phyloP scores from a whole-genome alignment of 2,329 filamentous ascomycete species.

The Dactylellina parvicollis region DNA sequence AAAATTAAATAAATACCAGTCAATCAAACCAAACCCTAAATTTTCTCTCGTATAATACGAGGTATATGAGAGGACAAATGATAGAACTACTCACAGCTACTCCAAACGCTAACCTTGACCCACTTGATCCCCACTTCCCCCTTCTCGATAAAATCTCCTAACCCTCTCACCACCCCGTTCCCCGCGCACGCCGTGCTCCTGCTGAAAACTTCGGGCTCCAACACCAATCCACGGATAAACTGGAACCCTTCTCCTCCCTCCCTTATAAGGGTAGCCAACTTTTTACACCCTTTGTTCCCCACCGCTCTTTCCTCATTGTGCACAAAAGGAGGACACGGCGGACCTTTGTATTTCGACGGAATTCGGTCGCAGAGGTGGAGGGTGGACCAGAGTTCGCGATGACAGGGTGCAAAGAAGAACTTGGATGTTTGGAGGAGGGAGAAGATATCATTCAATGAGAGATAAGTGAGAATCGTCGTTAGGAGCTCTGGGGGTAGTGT shows the following conservation, averaged over 20 bases:
- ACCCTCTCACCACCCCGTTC: slow-evolving; percentile 29
- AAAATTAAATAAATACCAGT: no score
- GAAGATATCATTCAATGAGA: slow-evolving; percentile 26
- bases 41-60: neutral
- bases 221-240: slow-evolving; percentile 29
- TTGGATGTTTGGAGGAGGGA: slow-evolving; percentile 42
- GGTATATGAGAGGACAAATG: neutral
- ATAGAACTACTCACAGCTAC: slow-evolving; percentile 33
- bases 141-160: slow-evolving; percentile 28
- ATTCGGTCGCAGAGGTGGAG: slow-evolving; percentile 48
- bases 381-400: slow-evolving; percentile 35
- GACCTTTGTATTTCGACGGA: slow-evolving; percentile 22
- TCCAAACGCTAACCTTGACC: slow-evolving; percentile 48
- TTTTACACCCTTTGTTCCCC: slow-evolving; percentile 35
- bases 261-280: slow-evolving; percentile 12
- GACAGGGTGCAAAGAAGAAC: slow-evolving; percentile 23
- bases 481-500: slow-evolving; percentile 32
- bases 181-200: slow-evolving; percentile 33
- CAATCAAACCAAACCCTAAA: no score
- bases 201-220: slow-evolving; percentile 41
- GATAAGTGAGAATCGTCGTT: slow-evolving; percentile 16
- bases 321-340: slow-evolving; percentile 44
- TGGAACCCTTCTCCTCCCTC: slow-evolving; percentile 27
- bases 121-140: slow-evolving; percentile 27
- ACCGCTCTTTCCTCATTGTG: slow-evolving; percentile 20